Percentiles rank a stretch among this genome's conserved stretches.
These are phyloP conservation scores for Cercophora samala DNA, from an alignment of 495 filamentous ascomycete species.

Conservation along the genomic window DNA sequence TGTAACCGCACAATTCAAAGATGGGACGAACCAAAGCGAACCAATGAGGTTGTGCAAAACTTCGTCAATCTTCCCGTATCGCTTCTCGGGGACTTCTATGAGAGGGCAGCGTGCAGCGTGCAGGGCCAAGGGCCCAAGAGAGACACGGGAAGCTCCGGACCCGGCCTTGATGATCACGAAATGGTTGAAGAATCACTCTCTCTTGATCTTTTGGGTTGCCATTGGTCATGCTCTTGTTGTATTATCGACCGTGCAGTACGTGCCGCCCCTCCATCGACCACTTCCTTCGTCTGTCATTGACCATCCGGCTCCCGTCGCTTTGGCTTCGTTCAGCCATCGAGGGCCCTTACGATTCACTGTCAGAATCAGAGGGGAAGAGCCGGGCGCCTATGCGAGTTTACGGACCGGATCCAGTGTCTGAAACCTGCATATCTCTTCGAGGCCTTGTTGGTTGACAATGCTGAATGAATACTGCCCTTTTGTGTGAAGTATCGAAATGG, in stretches of 20 bases:
- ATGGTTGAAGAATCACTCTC: not conserved
- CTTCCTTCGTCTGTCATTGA: not conserved
- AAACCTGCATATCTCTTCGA: not conserved
- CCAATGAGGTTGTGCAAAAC: not conserved
- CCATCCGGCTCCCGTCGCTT: not conserved
- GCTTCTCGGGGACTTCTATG: not conserved
- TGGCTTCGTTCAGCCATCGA: not conserved
- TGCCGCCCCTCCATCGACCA: not conserved
- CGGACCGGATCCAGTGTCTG: not conserved
- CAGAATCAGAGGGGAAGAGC: not conserved
- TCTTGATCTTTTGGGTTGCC: not conserved
- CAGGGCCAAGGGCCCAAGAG: not conserved
- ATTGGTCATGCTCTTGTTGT: not conserved
- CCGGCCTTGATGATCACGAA: not conserved
- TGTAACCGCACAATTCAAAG: not conserved
- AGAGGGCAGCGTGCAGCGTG: not conserved
- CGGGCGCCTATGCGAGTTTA: not conserved
- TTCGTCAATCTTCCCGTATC: not conserved
- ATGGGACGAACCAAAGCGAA: not conserved
- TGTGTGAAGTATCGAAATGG: not conserved
- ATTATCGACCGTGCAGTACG: slow-evolving; percentile 1
- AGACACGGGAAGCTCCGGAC: not conserved
- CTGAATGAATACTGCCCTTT: not conserved
- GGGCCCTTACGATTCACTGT: not conserved
- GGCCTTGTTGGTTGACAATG: not conserved